Base-by-base conservation (phyloP, 805 yeast genomes). In the Wickerhamiella kurtzmanii region DNA sequence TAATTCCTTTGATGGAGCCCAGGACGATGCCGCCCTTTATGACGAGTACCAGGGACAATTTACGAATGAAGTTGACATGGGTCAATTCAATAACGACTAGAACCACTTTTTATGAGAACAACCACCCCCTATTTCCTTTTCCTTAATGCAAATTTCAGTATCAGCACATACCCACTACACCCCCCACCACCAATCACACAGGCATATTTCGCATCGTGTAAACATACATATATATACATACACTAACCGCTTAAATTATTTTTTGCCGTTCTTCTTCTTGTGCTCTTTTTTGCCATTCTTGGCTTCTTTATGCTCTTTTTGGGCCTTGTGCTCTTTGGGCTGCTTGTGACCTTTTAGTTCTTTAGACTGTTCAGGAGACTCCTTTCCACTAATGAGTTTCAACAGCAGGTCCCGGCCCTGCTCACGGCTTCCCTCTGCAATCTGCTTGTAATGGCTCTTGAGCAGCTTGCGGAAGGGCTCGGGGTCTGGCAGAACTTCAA, bases 381-480 rank as follows among this genome's bases (percentile, higher is more conserved):
- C 22, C 19, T 13, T 17, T 15, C 38, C 37, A 43, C 50, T 45
- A 21, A 62, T 41, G n/a, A 55, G 51, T 41, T 54, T 53, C 37
- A 63, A 44, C 41, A 66, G 48, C 28, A 64, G 53, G 46, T 61
- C 56, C 35, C 57, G 44, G n/a, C 70, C 71, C 56, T 64, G 64
- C 44, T 58, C 56, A 18, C 57, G 49, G 43, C 52, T 50, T 37
- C 60, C 56, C 42, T 49, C 48, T 38, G 54, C 41, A 42, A 65
- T 55, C 35, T 46, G 56, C 43, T 44, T 50, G 41, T 48, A 44
- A 40, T 51, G 50, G 48, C 49, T 69, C 62, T 74, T 75, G 57
- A 88, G 66, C 22, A 69, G 72, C 59, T 76, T 72, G 48, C 68
- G 58, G 53, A 82, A 76, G 25, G 64, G 60, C 49, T 73, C 67